Percentiles rank a stretch among this genome's conserved stretches.
These are phyloP conservation scores for Suillus placidus DNA, from an alignment of 768 basidiomycete genomes.

Conservation along the genomic window DNA sequence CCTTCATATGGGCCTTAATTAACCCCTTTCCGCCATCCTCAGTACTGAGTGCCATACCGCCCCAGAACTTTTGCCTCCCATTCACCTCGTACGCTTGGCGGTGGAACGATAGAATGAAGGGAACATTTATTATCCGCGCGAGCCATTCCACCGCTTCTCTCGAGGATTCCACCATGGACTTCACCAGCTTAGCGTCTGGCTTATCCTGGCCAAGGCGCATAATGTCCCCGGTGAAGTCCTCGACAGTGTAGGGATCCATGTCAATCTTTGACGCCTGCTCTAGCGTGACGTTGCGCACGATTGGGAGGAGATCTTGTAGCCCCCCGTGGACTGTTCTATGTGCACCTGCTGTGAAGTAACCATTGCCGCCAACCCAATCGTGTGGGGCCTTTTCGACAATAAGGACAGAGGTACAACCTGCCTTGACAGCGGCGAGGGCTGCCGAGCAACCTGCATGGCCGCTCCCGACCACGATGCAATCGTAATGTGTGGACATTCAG, in stretches of 20 bases:
- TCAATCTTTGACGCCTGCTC: slow-evolving; percentile 52
- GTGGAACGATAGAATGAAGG: slow-evolving; percentile 62
- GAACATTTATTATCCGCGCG: slow-evolving; percentile 48
- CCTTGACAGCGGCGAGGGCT: slow-evolving; percentile 59
- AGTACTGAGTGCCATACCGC: slow-evolving; percentile 65
- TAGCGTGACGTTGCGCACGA: slow-evolving; percentile 51
- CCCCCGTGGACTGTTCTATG: slow-evolving; percentile 66
- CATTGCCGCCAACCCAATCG: slow-evolving; percentile 71
- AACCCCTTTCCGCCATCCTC: slow-evolving; percentile 70
- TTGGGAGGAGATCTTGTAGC: slow-evolving; percentile 57
- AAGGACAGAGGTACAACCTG: slow-evolving; percentile 62
- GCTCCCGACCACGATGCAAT: slow-evolving; percentile 66
- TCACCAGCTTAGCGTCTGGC: slow-evolving; percentile 52
- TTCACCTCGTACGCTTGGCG: slow-evolving; percentile 68
- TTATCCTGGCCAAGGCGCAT: slow-evolving; percentile 57
- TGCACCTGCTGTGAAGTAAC: slow-evolving; percentile 73
- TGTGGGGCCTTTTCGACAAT: slow-evolving; percentile 66
- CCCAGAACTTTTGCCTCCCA: slow-evolving; percentile 70
- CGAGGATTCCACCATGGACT: slow-evolving; percentile 55
- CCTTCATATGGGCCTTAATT: slow-evolving; percentile 55
- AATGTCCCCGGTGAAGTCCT: slow-evolving; percentile 59
- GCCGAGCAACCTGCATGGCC: slow-evolving; percentile 72
- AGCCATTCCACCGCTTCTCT: slow-evolving; percentile 63
- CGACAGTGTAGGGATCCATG: slow-evolving; percentile 57
- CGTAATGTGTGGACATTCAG: slow-evolving; percentile 34